phyloP scores from a whole-genome alignment of 305 asterid genomes.

The Monarda citriodora region DNA sequence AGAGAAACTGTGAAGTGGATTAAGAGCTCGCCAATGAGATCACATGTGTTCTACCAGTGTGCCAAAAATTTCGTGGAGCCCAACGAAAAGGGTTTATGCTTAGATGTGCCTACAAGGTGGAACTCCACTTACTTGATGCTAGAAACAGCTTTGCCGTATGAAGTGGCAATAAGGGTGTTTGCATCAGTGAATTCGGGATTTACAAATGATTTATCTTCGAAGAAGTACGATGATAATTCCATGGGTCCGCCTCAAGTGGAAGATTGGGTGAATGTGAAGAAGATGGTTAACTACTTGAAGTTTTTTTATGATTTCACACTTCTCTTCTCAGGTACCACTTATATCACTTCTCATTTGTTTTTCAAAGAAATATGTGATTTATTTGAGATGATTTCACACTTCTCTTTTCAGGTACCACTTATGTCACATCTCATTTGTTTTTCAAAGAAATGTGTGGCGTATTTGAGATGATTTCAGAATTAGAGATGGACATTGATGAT shows the following conservation, averaged over 20 bases:
- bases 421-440: too few relatives aligned
- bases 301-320: background rate
- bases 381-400: background rate
- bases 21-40: background rate
- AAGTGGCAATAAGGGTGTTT: too few relatives aligned
- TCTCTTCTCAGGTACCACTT: background rate
- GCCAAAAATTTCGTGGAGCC: background rate
- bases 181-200: too few relatives aligned
- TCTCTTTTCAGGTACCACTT: too few relatives aligned
- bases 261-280: background rate
- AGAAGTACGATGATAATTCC: too few relatives aligned
- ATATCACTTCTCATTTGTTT: background rate
- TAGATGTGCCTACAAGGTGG: background rate
- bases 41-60: background rate
- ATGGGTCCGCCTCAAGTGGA: background rate
- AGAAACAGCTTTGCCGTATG: too few relatives aligned
- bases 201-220: too few relatives aligned
- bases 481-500: background rate
- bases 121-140: too few relatives aligned
- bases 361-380: background rate
- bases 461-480: too few relatives aligned
- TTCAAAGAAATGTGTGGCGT: too few relatives aligned
- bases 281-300: background rate
- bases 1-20: background rate
- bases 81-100: background rate